A percentile compares a stretch with the other conserved stretches of the same genome.
These are phyloP conservation scores for Trypanosoma boissoni DNA, from an alignment of 208 protist species.

Conservation along the genomic window DNA sequence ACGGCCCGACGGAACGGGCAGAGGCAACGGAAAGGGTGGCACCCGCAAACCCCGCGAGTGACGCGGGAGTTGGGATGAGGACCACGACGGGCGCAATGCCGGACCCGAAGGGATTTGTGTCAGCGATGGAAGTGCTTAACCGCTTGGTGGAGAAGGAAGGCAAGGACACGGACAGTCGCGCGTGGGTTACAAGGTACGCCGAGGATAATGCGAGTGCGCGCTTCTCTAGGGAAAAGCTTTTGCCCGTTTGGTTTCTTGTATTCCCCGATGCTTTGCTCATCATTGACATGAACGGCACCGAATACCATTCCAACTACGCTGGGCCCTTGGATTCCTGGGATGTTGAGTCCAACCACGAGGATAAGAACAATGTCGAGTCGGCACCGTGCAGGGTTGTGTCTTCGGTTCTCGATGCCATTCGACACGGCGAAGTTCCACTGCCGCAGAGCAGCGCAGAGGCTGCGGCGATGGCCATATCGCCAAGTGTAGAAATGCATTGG, in stretches of 20 bases:
- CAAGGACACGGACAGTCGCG: constrained; percentile 7
- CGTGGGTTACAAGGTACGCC: constrained; percentile 15
- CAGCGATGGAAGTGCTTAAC: constrained; percentile 25
- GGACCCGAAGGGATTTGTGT: constrained; percentile 17
- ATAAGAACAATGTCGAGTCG: constrained; percentile 14
- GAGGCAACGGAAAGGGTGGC: too few relatives aligned
- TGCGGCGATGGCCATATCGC: constrained; percentile 13
- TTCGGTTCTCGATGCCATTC: constrained; percentile 6
- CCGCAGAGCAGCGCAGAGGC: constrained; percentile 10
- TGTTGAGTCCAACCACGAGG: too few relatives aligned
- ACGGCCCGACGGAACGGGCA: too few relatives aligned
- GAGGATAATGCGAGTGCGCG: constrained; percentile 9
- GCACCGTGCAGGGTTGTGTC: constrained; percentile 15
- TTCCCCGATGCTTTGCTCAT: constrained; percentile 11
- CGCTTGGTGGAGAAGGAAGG: constrained; percentile 19
- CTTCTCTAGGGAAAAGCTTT: constrained; percentile 14
- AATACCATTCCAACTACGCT: constrained; percentile 43
- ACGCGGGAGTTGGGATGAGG: too few relatives aligned
- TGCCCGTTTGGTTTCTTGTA: constrained; percentile 29
- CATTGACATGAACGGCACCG: constrained; percentile 41
- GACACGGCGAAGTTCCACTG: constrained; percentile 6
- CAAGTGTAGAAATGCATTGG: constrained; percentile 5
- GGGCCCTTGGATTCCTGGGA: background rate
- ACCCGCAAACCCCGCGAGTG: too few relatives aligned
- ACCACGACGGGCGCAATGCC: too few relatives aligned